Evolutionary conservation across 2,329 filamentous ascomycete genomes (phyloP), one percentile per base, ranked within the genome.

Genomic region (Monosporascus ibericus): DNA sequence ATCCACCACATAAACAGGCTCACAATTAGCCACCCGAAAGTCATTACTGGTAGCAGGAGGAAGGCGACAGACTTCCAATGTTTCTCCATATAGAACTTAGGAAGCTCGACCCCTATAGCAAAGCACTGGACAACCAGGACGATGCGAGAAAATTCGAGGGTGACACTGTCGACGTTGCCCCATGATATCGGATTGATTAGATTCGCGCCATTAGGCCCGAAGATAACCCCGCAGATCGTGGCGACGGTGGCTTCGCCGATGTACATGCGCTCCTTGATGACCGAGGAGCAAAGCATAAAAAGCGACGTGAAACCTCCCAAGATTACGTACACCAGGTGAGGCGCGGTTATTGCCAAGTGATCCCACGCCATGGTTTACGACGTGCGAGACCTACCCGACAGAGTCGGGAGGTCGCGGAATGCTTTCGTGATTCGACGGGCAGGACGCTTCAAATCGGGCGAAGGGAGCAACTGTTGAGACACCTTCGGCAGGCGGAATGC

Each of bases 321-420:
- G 73, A 99, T 96, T 73, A 97, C 90, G 73, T 99, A 99, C 60
- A 95, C 94, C 89, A 97, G 73, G 78, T 99, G 94, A 65, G 94
- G 90, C 78, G 87, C 88, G 73, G 95, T 96, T 75, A 97, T 86
- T 56, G 85, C 85, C 50, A 92, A 79, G 62, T 92, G 87, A 47
- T 86, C 80, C 88, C 88, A 92, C 56, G 85, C 85, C 87, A 91
- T 91, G 58, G 61, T 67, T 59, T 50, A 54, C 48, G 47, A 49
- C 47, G 27, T 36, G 42, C 47, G 51, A 36, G 54, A 47, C 53
- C 44, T 39, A 51, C 38, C 42, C 47, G 50, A 53, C 44, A 46
- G 55, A 38, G 42, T 48, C 53, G 18, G 50, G 48, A 47, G 49
- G 55, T 44, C 47, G 48, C 37, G 25, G 48, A 46, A 44, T 20